Conservation (phyloP, 2,329 filamentous ascomycete genomes). For the Salinomyces thailandicus region DNA sequence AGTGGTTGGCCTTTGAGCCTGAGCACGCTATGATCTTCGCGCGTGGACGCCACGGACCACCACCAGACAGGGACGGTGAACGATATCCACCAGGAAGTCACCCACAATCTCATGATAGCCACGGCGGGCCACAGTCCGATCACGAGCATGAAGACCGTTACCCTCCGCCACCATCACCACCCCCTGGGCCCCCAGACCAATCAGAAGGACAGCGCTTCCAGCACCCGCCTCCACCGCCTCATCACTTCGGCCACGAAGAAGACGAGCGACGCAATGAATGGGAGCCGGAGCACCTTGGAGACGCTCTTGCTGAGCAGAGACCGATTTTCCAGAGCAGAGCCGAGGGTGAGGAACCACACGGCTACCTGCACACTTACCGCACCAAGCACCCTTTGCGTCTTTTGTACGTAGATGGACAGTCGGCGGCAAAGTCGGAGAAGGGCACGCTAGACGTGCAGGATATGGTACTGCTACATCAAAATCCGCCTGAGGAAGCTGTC, state of each 20-base stretch:
- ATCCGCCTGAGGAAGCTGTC: slow-evolving; percentile 9
- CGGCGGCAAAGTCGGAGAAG: slow-evolving; percentile 53
- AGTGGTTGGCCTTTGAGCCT: slow-evolving; percentile 69
- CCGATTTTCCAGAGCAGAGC: neutral
- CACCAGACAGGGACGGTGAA: slow-evolving; percentile 3
- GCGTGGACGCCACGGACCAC: slow-evolving; percentile 14
- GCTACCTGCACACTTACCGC: slow-evolving; percentile 58
- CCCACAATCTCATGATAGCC: neutral
- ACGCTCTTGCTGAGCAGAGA: neutral
- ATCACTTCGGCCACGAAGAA: slow-evolving; percentile 1
- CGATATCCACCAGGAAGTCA: neutral
- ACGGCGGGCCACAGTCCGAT: neutral
- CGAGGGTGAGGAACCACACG: slow-evolving; percentile 21
- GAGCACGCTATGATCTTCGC: slow-evolving; percentile 63
- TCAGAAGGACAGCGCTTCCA: neutral
- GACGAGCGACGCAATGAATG: slow-evolving; percentile 1
- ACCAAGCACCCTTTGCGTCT: slow-evolving; percentile 48
- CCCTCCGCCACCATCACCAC: neutral
- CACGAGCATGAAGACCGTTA: neutral
- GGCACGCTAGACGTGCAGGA: slow-evolving; percentile 62
- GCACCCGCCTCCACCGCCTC: neutral
- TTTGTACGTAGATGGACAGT: slow-evolving; percentile 61
- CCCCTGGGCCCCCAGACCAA: neutral
- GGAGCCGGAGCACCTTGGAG: neutral
- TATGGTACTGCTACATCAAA: slow-evolving; percentile 42